Evolutionary conservation across 108 stramenopile genomes (phyloP), one percentile per base, ranked within the genome.

Genomic region (Cyclostephanos tholiformis): DNA sequence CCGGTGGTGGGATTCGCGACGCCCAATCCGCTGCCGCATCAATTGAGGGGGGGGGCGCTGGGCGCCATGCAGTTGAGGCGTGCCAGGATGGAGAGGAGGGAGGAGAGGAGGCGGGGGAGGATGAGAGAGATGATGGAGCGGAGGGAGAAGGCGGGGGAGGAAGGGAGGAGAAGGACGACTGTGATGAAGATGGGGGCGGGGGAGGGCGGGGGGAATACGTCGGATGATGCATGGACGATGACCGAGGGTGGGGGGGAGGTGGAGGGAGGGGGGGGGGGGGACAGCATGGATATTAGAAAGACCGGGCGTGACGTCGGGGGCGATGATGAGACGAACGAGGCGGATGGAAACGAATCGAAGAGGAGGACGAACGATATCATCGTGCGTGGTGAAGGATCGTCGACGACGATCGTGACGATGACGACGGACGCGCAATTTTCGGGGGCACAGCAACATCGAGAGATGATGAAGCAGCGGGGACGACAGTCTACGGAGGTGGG

Each of bases 1-100:
- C 94, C 94, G 38, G 88, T 92, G 27, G 67, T 90, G 7, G 90
- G 90, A 56, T 95, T 95, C 74, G 74, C 86, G 44, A 95, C 90
- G 14, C 94, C 94, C 38, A 92, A 88, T 67, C 94, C 94, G 0
- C 58, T 92, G 36, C 94, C 94, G 2, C 90, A 95, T 84, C 94
- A 95, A 59, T 53, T 95, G 27, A 87, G 94, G 14, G 87, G 88
- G 7, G 91, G 94, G 12, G 87, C 88, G 14, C 63, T 95, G 74
- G 94, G 89, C 36, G 86, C 88, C 20, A 69, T 95, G 80, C 88
- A 95, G 70, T 67, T 95, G 64, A 78, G 85, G n/a, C 65, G 80
- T 32, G 80, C 82, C 59, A 67, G 80, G 51, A 83, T 82, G 70
- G 77, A 75, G 39, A 19, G 63, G 14, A 26, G 14, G 64, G 74